phyloP scores from a whole-genome alignment of 805 yeast genomes.

The Starmera caribaea region DNA sequence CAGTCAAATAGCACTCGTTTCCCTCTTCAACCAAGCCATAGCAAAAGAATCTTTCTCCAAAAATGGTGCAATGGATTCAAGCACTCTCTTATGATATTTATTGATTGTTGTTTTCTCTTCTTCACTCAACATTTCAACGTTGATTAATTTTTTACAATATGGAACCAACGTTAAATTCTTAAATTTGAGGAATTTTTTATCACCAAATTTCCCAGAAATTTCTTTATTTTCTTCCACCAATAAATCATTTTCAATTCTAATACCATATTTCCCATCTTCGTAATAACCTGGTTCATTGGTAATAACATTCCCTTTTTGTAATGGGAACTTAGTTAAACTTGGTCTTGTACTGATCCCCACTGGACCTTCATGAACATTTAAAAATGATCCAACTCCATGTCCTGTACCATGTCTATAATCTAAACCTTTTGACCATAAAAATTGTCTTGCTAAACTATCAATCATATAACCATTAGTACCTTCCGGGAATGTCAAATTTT shows the following conservation, averaged over 20 bases:
- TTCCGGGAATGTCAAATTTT: constrained; percentile 68
- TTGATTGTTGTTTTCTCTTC: constrained; percentile 68
- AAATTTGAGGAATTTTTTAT: constrained; percentile 51
- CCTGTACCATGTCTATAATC: constrained; percentile 95
- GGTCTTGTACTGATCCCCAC: constrained; percentile 61
- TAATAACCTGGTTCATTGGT: constrained; percentile 96
- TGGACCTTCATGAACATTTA: constrained; percentile 94
- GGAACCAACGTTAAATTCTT: constrained; percentile 85
- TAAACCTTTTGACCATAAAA: constrained; percentile 71
- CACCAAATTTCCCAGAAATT: constrained; percentile 34
- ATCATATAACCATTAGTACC: constrained; percentile 67
- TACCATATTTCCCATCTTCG: constrained; percentile 82
- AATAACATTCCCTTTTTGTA: constrained; percentile 60
- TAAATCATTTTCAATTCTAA: constrained; percentile 81
- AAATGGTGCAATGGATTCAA: constrained; percentile 38
- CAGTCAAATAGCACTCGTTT: constrained; percentile 26
- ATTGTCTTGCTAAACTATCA: constrained; percentile 77
- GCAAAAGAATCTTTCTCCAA: constrained; percentile 53
- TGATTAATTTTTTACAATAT: constrained; percentile 68
- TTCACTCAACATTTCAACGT: constrained; percentile 38
- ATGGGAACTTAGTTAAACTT: constrained; percentile 39
- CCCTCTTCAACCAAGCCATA: constrained; percentile 60
- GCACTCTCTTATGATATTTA: constrained; percentile 48
- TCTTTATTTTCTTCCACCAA: constrained; percentile 33
- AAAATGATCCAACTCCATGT: constrained; percentile 90